Conservation (phyloP, 2,329 filamentous ascomycete species). For the Fonsecaea nubica region DNA sequence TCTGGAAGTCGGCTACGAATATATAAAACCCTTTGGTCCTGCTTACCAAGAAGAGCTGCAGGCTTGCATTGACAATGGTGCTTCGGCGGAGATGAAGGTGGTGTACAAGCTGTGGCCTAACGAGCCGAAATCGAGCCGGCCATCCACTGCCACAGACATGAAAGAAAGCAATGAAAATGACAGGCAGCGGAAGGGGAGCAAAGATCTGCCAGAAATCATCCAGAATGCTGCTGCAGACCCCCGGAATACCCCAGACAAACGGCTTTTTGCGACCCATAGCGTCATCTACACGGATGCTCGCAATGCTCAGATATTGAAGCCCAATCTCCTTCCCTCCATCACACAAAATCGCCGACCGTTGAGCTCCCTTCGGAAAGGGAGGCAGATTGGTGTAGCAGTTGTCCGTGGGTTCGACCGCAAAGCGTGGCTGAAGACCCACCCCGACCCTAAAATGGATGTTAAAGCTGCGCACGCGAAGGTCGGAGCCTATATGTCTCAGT, state of each 20-base stretch:
- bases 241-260: constrained; percentile 35
- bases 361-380: constrained; percentile 81
- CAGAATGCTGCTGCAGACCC: constrained; percentile 37
- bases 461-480: constrained; percentile 51
- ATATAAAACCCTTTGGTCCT: constrained; percentile 84
- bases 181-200: constrained; percentile 23
- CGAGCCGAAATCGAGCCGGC: constrained; percentile 46
- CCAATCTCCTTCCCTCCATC: constrained; percentile 80
- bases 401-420: constrained; percentile 83
- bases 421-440: constrained; percentile 76
- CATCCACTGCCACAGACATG: constrained; percentile 48
- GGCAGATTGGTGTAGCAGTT: constrained; percentile 83
- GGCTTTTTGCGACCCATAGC: constrained; percentile 74
- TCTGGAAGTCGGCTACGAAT: constrained; percentile 86
- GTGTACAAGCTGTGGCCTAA: constrained; percentile 79
- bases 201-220: constrained; percentile 23
- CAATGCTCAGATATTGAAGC: constrained; percentile 84
- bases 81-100: constrained; percentile 89
- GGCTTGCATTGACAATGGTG: constrained; percentile 88
- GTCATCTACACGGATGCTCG: constrained; percentile 82
- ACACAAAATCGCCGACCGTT: constrained; percentile 84
- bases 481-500: constrained; percentile 40
- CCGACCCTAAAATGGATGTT: constrained; percentile 52
- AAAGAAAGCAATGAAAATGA: constrained; percentile 41
- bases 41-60: constrained; percentile 92